Conservation (phyloP, 192 early-diverging fungal species). For the Entomortierella beljakovae region DNA sequence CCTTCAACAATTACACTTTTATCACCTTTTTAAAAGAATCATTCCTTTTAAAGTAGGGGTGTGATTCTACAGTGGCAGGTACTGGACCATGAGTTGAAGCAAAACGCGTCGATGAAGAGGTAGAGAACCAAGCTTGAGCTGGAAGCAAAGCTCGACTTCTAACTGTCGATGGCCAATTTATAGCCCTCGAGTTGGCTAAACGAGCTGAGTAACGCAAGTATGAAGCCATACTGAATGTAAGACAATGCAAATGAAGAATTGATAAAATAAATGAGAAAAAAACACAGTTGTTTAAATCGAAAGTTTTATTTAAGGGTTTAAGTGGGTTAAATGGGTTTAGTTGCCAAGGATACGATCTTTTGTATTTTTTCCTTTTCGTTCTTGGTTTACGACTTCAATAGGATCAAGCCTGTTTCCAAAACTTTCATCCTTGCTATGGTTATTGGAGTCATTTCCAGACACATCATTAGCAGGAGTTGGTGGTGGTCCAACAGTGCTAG, state of each 20-base stretch:
- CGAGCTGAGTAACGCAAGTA: slow-evolving; percentile 8
- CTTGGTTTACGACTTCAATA: slow-evolving; percentile 23
- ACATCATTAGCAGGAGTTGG: slow-evolving; percentile 21
- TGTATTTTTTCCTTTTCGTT: slow-evolving; percentile 29
- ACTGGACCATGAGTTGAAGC: slow-evolving; percentile 17
- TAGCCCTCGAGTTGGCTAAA: neutral
- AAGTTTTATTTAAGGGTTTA: neutral
- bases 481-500: slow-evolving; percentile 18
- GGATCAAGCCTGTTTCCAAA: slow-evolving; percentile 21
- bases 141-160: neutral
- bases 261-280: too few relatives aligned
- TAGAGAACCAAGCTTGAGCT: slow-evolving; percentile 9
- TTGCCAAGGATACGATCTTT: slow-evolving; percentile 27
- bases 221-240: slow-evolving; percentile 1
- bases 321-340: too few relatives aligned
- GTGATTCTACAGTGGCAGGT: slow-evolving; percentile 56
- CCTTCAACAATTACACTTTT: too few relatives aligned
- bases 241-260: neutral
- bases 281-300: too few relatives aligned
- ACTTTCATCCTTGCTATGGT: neutral
- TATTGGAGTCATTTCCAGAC: neutral
- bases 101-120: neutral
- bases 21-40: slow-evolving; percentile 55
- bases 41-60: slow-evolving; percentile 55
- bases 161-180: neutral